Evolutionary conservation across 2,329 filamentous ascomycete genomes (phyloP), one percentile per base, ranked within the genome.

Genomic region (Aspergillus novofumigatus): DNA sequence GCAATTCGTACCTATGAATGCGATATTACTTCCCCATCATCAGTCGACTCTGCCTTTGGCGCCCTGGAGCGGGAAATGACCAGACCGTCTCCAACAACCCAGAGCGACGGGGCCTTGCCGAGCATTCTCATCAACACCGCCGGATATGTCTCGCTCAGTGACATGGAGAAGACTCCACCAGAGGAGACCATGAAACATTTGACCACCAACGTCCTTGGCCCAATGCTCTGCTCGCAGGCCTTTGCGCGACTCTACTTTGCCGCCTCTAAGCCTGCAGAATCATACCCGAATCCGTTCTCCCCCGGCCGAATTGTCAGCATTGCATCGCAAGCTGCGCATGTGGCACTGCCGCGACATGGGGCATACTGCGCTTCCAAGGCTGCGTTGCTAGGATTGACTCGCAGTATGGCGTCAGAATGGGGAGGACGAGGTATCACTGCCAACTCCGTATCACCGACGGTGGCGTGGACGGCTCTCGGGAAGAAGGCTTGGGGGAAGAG

Each of bases 281-380:
- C 60, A 3, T 59, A 65, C 2, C 54, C 62, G 5, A 60, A 23
- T 4, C 60, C 60, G 1, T 59, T 64, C 0, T 72, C 73, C 0
- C 72, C 74, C 0, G 77, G 77, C 0, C 64, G 78, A 4, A 80
- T 81, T 51, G 75, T 81, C 28, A 79, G 73, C 53, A 72, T 81
- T 49, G 73, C 78, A 3, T 77, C 73, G 1, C 78, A 80, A 59
- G 78, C 78, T 1, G 77, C 77, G 3, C 77, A 80, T 60, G 74
- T 77, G 0, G 78, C 78, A 1, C 69, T 81, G 2, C 71, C 74
- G 49, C 68, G 72, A 1, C 78, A 81, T 54, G 75, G 76, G 1
- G 77, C 77, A 0, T 81, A 80, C 61, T 81, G 78, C 56, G 78
- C 78, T 1, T 78, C 75, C 4, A 81, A 80, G 52, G 77, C 78